Evolutionary conservation across 768 basidiomycete species (phyloP), one percentile per base, ranked within the genome.

Genomic region (Lactarius evosmus): DNA sequence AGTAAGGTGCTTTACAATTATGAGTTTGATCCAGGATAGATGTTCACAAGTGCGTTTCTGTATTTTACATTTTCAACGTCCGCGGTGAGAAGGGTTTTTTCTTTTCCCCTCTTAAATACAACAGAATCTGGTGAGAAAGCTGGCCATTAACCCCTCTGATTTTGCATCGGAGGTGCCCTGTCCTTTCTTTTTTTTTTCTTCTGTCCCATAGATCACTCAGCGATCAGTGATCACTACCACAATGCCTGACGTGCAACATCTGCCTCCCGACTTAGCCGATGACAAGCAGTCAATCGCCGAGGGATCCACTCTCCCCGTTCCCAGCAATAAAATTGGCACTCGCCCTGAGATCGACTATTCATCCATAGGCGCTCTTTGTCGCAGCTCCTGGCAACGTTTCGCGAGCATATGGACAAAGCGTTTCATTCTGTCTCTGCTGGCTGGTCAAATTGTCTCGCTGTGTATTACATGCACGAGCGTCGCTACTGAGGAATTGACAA

Each of bases 391-490:
- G 68, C 74, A 75, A 14, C 81, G 91, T 41, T 88, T 88, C 79
- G 81, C 75, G 69, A 91, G 90, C 70, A 68, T 93, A 6, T 94
- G 91, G 89, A 92, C 91, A 14, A 80, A 77, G 60, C 83, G 85
- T 11, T 93, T 94, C 74, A 72, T 83, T 8, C 77, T 89, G 30
- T 83, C 88, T 25, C 73, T 94, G 32, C 60, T 93, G 25, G 85
- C 88, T 2, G 93, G 92, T 11, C 92, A 95, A 73, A 73, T 93
- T 32, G 86, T 93, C 36, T 93, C 92, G 56, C 72, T 94, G 60
- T 94, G 93, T 73, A 94, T 95, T 61, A 93, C 91, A 17, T 91
- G 88, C 73, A 95, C 92, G 58, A 94, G 88, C 70, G 87, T 93
- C 29, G 89, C 89, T 36, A 94, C 93, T 3, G 88, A 89, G 29